Evolutionary conservation across 306 rosid genomes (phyloP).

Genomic region (Psophocarpus tetragonolobus): DNA sequence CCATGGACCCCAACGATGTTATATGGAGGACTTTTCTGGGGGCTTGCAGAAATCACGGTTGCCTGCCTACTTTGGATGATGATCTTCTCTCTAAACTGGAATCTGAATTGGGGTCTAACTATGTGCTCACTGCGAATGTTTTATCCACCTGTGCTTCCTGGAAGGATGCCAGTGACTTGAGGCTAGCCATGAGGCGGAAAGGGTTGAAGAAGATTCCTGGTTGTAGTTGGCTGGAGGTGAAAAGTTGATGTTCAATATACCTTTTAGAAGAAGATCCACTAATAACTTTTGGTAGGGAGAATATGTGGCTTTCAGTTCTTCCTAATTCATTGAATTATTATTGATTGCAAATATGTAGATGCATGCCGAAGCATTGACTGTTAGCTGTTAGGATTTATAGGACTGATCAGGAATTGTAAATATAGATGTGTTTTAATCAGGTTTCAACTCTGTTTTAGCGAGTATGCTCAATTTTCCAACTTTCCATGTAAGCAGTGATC

Average conservation of each 20-base stretch:
- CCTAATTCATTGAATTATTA: neutral
- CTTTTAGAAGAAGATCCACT: neutral
- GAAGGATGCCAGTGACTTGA: slow-evolving; percentile 56
- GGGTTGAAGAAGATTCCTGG: slow-evolving; percentile 62
- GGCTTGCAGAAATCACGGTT: slow-evolving; percentile 52
- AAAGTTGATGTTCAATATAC: slow-evolving; percentile 22
- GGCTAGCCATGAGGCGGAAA: slow-evolving; percentile 58
- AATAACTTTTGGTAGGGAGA: neutral
- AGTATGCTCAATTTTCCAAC: neutral
- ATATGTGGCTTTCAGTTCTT: neutral
- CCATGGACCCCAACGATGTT: slow-evolving; percentile 55
- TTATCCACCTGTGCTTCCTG: slow-evolving; percentile 50
- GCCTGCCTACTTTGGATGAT: slow-evolving; percentile 46
- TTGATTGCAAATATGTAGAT: neutral
- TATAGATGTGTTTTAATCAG: neutral
- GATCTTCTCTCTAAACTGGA: slow-evolving; percentile 52
- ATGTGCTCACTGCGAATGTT: slow-evolving; percentile 56
- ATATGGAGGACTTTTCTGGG: slow-evolving; percentile 62
- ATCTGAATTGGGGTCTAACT: slow-evolving; percentile 58
- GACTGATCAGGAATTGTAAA: slow-evolving; percentile 24
- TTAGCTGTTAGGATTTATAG: slow-evolving; percentile 15
- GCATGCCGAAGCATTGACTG: neutral
- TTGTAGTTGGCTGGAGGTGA: slow-evolving; percentile 65
- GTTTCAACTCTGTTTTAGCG: neutral
- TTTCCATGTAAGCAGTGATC: neutral